Base-by-base conservation (phyloP, 176 grass and related monocot genomes). In the Aegilops sharonensis region DNA sequence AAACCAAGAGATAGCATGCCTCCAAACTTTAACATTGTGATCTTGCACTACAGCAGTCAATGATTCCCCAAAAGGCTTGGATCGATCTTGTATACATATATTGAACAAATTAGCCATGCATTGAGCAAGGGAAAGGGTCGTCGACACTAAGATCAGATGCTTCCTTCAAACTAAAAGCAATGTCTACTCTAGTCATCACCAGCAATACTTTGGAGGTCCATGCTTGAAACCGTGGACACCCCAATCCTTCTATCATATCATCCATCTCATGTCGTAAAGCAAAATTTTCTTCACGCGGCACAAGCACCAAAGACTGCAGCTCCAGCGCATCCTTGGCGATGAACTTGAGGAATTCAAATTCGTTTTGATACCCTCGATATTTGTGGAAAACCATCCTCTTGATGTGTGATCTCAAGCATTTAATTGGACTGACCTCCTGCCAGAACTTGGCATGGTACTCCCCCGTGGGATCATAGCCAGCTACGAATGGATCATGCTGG, bases 311-410 rank as follows among this genome's bases (percentile, higher is more conserved):
- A 42, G 69, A 72, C 21, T 24, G 36, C 21, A 42, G 69, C 69
- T 72, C 36, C 36, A 24, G 69, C 2, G 69, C 69, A 42, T 42
- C 39, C 68, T 42, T 72, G 68, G 68, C 4, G 32, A 72, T 11
- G 68, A 72, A 72, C 20, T 72, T 72, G 36, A 72, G 68, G 36
- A 72, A 72, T 42, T 72, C 35, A 40, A 42, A 72, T 24, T 72
- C 68, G 21, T 42, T 11, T 72, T 40, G 36, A 72, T 23, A 1
- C 36, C 68, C 68, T 23, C 10, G 68, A 5, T 42, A 72, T 12
- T 72, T 24, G 36, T 72, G 68, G 21, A 72, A 6, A 72, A 88
- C 74, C 13, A 83, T 56, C 12, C 18, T 63, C 4, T 83, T 88
- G 27, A 83, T 62, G 9, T 62, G 36, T 20, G 86, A 78, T 21